These are phyloP conservation scores for Fusarium multiceps DNA, from an alignment of 2,329 filamentous ascomycete genomes.

Conservation along the genomic window DNA sequence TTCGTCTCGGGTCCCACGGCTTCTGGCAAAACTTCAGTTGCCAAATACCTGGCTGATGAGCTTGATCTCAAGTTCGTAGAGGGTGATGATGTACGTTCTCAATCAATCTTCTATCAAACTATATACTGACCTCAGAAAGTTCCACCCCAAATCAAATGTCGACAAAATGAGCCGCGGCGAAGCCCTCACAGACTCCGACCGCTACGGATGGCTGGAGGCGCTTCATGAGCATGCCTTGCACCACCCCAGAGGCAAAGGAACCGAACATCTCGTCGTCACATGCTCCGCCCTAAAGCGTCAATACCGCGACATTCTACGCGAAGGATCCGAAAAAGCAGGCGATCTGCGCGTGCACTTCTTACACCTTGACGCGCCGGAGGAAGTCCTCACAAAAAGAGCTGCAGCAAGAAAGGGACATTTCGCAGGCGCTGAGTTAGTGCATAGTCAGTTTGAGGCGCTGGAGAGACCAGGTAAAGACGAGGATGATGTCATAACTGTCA, in stretches of 20 bases:
- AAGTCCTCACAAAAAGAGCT: constrained; percentile 16
- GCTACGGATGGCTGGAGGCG: constrained; percentile 14
- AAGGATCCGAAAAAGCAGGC: constrained; percentile 18
- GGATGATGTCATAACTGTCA: constrained; percentile 15
- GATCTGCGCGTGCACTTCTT: constrained; percentile 28
- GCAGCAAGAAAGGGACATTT: constrained; percentile 23
- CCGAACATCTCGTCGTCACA: constrained; percentile 30
- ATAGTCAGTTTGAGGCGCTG: constrained; percentile 23
- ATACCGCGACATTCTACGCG: constrained; percentile 22
- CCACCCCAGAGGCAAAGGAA: constrained; percentile 23
- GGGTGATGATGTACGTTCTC: constrained; percentile 15
- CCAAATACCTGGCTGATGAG: constrained; percentile 17
- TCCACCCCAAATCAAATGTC: constrained; percentile 28
- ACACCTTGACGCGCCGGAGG: constrained; percentile 29
- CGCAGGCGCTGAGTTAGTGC: constrained; percentile 9
- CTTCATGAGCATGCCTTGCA: constrained; percentile 14
- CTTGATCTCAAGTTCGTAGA: constrained; percentile 32
- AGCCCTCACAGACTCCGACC: constrained; percentile 21
- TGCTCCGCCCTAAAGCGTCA: constrained; percentile 28
- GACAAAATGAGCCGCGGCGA: constrained; percentile 32
- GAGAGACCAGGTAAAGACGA: constrained; percentile 13
- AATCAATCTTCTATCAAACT: no score
- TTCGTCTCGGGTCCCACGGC: constrained; percentile 32
- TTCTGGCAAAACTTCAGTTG: constrained; percentile 27
- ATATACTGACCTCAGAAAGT: constrained; percentile 5